Evolutionary conservation across 1,284 basidiomycete species (phyloP).

Genomic region (Tilletiopsis washingtonensis): DNA sequence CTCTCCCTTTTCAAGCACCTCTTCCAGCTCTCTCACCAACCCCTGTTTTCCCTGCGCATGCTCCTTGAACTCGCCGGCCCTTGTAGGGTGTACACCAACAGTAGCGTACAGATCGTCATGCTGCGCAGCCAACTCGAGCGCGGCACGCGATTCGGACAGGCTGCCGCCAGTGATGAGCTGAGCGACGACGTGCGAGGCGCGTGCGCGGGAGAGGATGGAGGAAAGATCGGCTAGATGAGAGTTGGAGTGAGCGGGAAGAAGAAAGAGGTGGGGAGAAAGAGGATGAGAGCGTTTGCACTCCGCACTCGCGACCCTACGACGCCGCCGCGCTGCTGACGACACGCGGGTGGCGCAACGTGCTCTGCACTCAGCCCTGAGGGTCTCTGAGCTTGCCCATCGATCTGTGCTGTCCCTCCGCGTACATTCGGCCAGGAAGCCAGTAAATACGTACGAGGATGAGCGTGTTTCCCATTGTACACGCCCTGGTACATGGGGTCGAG

Average conservation of each 20-base stretch:
- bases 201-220: constrained; percentile 59
- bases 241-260: no score
- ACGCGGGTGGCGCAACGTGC: neutral
- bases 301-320: no score
- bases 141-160: constrained; percentile 60
- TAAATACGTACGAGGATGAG: neutral
- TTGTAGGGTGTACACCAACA: constrained; percentile 77
- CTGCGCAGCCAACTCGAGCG: constrained; percentile 59
- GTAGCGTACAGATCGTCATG: constrained; percentile 64
- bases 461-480: neutral
- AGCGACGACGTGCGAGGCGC: constrained; percentile 61
- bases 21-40: constrained; percentile 57
- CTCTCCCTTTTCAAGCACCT: constrained; percentile 8
- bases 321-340: no score
- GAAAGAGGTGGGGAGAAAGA: no score
- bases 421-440: no score
- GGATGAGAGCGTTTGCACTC: no score
- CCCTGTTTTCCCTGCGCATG: constrained; percentile 55
- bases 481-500: neutral
- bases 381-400: neutral
- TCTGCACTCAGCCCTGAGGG: no score
- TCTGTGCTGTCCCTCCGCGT: no score
- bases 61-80: constrained; percentile 65
- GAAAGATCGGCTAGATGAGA: constrained; percentile 56
- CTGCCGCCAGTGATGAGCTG: constrained; percentile 76